Percentiles rank a stretch among this genome's conserved stretches.
These are phyloP conservation scores for Boletus rufocinnamomeus DNA, from an alignment of 768 basidiomycete species.

Conservation along the genomic window DNA sequence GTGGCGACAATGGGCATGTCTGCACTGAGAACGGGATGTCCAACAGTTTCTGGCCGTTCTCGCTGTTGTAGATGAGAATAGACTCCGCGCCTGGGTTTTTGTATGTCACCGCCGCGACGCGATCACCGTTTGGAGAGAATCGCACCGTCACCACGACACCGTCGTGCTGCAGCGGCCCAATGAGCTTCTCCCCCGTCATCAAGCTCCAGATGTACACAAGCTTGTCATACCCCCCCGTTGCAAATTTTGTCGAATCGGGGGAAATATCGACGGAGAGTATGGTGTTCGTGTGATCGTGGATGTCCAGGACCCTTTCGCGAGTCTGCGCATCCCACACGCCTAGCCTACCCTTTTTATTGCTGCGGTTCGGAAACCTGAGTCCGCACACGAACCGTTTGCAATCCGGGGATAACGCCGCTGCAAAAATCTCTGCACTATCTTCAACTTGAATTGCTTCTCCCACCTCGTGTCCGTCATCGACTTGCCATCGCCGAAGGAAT, in stretches of 20 bases:
- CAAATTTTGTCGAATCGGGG: not conserved
- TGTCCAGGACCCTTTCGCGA: not conserved
- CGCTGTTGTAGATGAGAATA: slow-evolving; percentile 1
- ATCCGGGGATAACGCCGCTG: not conserved
- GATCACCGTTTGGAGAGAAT: not conserved
- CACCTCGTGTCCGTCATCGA: not conserved
- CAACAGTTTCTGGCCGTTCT: not conserved
- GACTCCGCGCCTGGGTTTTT: not conserved
- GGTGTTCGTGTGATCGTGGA: not conserved
- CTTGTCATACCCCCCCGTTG: not conserved
- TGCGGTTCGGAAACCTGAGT: too few relatives aligned
- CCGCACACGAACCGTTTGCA: not conserved
- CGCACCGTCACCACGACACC: not conserved
- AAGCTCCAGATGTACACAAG: not conserved
- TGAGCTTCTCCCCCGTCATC: not conserved
- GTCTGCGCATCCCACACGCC: not conserved
- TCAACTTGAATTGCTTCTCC: not conserved
- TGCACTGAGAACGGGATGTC: not conserved
- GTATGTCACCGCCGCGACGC: not conserved
- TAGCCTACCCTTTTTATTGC: not conserved
- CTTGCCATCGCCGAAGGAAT: not conserved
- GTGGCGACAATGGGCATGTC: not conserved
- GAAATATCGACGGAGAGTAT: not conserved
- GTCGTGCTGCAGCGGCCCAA: not conserved
- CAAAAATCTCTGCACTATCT: not conserved